A percentile compares a stretch with the other conserved stretches of the same genome.
Evolutionary conservation across 1,284 basidiomycete species (phyloP).

Genomic region (Sporisorium iseilematis-ciliati): DNA sequence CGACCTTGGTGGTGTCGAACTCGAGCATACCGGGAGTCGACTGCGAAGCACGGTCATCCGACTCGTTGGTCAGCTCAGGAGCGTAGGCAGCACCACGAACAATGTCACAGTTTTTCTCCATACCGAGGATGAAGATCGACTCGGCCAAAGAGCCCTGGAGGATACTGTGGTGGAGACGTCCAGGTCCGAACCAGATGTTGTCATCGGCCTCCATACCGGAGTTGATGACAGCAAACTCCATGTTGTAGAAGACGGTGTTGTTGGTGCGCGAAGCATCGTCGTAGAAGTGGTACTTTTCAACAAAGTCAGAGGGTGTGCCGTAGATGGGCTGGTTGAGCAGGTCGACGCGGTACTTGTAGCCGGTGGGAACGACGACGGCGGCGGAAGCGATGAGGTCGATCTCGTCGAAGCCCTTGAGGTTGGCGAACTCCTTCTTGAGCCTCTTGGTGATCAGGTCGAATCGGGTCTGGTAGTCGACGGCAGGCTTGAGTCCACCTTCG

Average conservation of each 20-base stretch:
- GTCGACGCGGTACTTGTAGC: constrained; percentile 49
- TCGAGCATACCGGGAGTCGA: constrained; percentile 78
- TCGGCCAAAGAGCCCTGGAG: constrained; percentile 74
- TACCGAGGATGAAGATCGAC: constrained; percentile 80
- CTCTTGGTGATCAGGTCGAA: constrained; percentile 75
- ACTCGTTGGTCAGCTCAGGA: constrained; percentile 73
- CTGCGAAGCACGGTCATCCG: constrained; percentile 69
- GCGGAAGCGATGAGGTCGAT: constrained; percentile 52
- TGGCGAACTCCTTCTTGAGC: constrained; percentile 75
- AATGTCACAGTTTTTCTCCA: constrained; percentile 76
- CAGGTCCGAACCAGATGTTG: constrained; percentile 74
- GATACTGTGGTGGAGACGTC: constrained; percentile 76
- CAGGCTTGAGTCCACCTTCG: constrained; percentile 69
- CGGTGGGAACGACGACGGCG: constrained; percentile 31
- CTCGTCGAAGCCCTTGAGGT: constrained; percentile 69
- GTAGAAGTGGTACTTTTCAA: constrained; percentile 44
- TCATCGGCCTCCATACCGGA: constrained; percentile 69
- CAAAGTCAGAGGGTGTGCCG: constrained; percentile 39
- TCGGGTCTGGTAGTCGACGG: constrained; percentile 74
- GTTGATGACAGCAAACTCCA: constrained; percentile 79
- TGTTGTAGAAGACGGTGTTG: constrained; percentile 70
- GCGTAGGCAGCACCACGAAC: constrained; percentile 79
- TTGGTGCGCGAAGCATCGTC: constrained; percentile 47
- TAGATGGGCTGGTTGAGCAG: constrained; percentile 51
- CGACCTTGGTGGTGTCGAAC: constrained; percentile 71